Evolutionary conservation across 1,284 basidiomycete genomes (phyloP).

Genomic region (Blastosporella zonata): DNA sequence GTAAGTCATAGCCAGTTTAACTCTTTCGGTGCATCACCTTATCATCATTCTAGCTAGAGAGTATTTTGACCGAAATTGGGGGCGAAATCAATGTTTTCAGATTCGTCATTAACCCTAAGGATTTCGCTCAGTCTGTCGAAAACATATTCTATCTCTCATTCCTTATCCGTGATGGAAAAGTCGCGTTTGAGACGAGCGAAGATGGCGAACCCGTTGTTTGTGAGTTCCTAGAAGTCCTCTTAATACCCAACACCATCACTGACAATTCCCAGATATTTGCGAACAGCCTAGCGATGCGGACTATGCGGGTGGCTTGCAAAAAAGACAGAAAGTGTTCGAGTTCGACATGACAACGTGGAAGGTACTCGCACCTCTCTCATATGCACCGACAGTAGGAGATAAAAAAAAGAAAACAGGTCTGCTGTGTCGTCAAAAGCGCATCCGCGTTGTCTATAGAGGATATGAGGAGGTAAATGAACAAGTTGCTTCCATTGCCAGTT

Average conservation of each 20-base stretch:
- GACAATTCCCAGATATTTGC: slow-evolving; percentile 47
- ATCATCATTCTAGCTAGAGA: slow-evolving; percentile 43
- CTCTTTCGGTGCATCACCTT: neutral
- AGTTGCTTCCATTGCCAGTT: too few species aligned
- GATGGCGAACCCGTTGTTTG: slow-evolving; percentile 75
- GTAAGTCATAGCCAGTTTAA: slow-evolving; percentile 35
- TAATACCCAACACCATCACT: neutral
- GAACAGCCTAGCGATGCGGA: slow-evolving; percentile 65
- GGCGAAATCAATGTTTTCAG: slow-evolving; percentile 72
- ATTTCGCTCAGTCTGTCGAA: slow-evolving; percentile 90
- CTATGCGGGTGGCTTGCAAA: slow-evolving; percentile 59
- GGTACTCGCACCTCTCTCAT: neutral
- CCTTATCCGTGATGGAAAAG: slow-evolving; percentile 81
- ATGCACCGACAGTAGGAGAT: neutral
- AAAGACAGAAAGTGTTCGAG: slow-evolving; percentile 83
- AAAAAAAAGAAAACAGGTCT: too few species aligned
- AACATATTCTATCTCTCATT: slow-evolving; percentile 94
- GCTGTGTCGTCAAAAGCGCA: too few species aligned
- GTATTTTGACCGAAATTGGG: slow-evolving; percentile 45
- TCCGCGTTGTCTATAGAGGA: too few species aligned
- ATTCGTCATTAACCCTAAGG: slow-evolving; percentile 83
- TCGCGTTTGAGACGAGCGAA: slow-evolving; percentile 60
- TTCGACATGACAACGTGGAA: slow-evolving; percentile 56
- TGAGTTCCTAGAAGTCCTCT: slow-evolving; percentile 25
- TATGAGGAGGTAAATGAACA: too few species aligned